Evolutionary conservation across 2,329 filamentous ascomycete genomes (phyloP), one percentile per base, ranked within the genome.

Genomic region (Colletotrichum cereale): DNA sequence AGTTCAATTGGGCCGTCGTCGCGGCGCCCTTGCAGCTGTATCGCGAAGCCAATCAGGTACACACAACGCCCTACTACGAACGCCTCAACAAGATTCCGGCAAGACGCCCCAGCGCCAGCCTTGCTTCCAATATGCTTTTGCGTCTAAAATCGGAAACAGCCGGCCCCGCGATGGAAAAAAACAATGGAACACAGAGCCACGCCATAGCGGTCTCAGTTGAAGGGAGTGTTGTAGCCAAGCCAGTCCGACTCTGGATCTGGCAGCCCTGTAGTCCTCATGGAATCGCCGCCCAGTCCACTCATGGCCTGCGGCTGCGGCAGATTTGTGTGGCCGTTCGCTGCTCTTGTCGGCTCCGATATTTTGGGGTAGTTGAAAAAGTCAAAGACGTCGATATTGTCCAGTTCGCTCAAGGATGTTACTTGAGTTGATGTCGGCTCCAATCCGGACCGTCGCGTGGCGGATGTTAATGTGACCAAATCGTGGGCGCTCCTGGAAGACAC

Each of bases 341-440:
- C 66, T 12, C 74, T 68, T 29, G 29, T 53, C 36, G 67, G 67
- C 38, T 78, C 75, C 1, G 76, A 66, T 1, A 81, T 67, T 24
- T 81, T 81, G 16, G 83, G 83, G 52, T 81, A 83, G 31, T 84
- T 84, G 75, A 85, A 85, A 67, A 85, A 85, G 73, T 84, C 83
- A 55, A 85, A 85, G 3, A 85, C 78, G 34, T 85, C 83, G 26
- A 85, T 83, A 55, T 80, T 82, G 69, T 85, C 83, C 2, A 85
- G 77, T 67, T 85, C 83, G 71, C 77, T 80, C 5, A 82, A 77
- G 0, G 83, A 81, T 5, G 81, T 80, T 2, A 78, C 74, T 52
- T 82, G 82, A 0, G 82, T 81, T 21, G 81, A 81, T 5, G 80
- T 82, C 4, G 78, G 79, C 34, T 84, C 82, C 0, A 83, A 44